These are phyloP conservation scores for Arabidopsis thaliana DNA, from an alignment of 345 rosid genomes.

Conservation along the genomic window TAIR10.1 NC_003074.8:23122501-23123000, in stretches of 20 bases:
- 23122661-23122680: slow-evolving; percentile 1
- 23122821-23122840: slow-evolving; percentile 95
- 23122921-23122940: too few relatives aligned
- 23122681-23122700: not conserved
- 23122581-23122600: slow-evolving; percentile 7
- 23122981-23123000: too few relatives aligned
- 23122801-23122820: slow-evolving; percentile 92
- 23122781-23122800: slow-evolving; percentile 76
- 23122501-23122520: slow-evolving; percentile 86
- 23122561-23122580: slow-evolving; percentile 24
- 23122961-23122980: too few relatives aligned
- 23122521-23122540: slow-evolving; percentile 89
- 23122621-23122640: not conserved
- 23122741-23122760: slow-evolving; percentile 22
- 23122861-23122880: slow-evolving; percentile 63
- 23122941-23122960: too few relatives aligned
- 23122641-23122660: not conserved
- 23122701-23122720: slow-evolving; percentile 16
- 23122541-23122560: slow-evolving; percentile 79
- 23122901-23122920: too few relatives aligned
- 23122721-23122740: slow-evolving; percentile 1
- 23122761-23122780: slow-evolving; percentile 84
- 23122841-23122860: slow-evolving; percentile 93
- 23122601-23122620: slow-evolving; percentile 10
- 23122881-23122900: slow-evolving; percentile 97